Evolutionary conservation across 768 basidiomycete genomes (phyloP), one percentile per base, ranked within the genome.

Genomic region (Xerocomus spinulosus): DNA sequence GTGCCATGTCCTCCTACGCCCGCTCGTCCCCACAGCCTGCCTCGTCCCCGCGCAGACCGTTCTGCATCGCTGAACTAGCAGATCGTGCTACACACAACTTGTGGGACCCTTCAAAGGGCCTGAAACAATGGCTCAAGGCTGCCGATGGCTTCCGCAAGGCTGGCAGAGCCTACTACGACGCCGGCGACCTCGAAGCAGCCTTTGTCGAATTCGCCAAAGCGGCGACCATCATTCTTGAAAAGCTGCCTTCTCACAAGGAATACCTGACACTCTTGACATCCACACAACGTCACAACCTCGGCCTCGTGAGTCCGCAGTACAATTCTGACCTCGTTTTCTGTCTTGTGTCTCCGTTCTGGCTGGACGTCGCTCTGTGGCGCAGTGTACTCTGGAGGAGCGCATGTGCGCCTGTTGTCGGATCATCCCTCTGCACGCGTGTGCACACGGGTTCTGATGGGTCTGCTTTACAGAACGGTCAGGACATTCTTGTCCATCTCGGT

Each of bases 141-240:
- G 85, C 85, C 9, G 84, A 87, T 68, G 73, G 70, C 51, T 76
- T 80, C 47, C 74, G 84, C 43, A 76, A 74, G 57, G 73, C 74
- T 17, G 85, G 77, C 24, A 78, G 75, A 52, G 68, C 68, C 20
- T 68, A 68, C 55, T 65, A 67, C 2, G 71, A 74, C 29, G 67
- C 69, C 17, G 75, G 76, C 2, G 81, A 91, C 61, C 69, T 82
- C 40, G 85, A 90, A 61, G 70, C 66, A n/a, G 85, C 83, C 1
- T 91, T 89, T 63, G 72, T 90, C 15, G 74, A 80, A 51, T 80
- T 78, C 42, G 87, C 87, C 3, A 79, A 74, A 50, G 85, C 87
- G 9, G 87, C 87, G 0, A 87, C 85, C 1, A 70, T 91, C 48
- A 85, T 89, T 5, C 76, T 88, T 10, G 87, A 92, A 70, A 83